Conservation (phyloP, 2,329 filamentous ascomycete genomes). For the Neofusicoccum sp. region DNA sequence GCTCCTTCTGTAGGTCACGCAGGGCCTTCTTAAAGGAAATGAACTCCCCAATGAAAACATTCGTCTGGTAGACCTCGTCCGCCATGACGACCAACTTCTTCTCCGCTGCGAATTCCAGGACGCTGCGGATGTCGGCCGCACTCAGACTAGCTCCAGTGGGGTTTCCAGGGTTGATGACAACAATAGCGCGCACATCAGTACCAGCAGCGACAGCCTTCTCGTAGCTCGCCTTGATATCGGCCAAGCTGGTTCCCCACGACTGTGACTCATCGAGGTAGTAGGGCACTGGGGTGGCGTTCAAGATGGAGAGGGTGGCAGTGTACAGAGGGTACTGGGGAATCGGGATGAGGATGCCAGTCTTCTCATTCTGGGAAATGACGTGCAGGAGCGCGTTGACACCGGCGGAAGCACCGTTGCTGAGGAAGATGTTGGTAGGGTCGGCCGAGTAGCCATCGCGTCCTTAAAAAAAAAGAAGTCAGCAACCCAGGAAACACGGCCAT, state of each 20-base stretch:
- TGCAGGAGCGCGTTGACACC: conserved; percentile 93
- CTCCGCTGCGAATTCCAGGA: conserved; percentile 83
- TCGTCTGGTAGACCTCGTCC: conserved; percentile 99
- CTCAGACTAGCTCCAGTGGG: conserved; percentile 86
- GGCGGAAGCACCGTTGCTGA: conserved; percentile 86
- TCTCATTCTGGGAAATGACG: conserved; percentile 74
- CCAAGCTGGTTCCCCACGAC: conserved; percentile 83
- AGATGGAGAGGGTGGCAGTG: conserved; percentile 82
- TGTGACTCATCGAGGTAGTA: conserved; percentile 89
- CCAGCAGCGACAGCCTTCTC: conserved; percentile 72
- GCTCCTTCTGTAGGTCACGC: conserved; percentile 69
- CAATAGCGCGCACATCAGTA: conserved; percentile 85
- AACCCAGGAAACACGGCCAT: neutral
- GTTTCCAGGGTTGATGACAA: conserved; percentile 98
- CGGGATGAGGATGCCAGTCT: conserved; percentile 83
- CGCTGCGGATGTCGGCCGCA: conserved; percentile 73
- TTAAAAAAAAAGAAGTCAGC: conserved; percentile 34
- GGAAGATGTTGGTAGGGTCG: conserved; percentile 77
- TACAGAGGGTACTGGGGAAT: conserved; percentile 99
- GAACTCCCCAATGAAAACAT: conserved; percentile 93
- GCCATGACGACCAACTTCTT: conserved; percentile 87
- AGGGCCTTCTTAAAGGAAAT: conserved; percentile 92
- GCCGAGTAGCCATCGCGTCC: conserved; percentile 85
- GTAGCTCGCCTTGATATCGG: conserved; percentile 71
- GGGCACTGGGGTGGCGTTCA: conserved; percentile 83